Evolutionary conservation across 805 yeast species (phyloP).

Genomic region (Metschnikowia amazonensis): DNA sequence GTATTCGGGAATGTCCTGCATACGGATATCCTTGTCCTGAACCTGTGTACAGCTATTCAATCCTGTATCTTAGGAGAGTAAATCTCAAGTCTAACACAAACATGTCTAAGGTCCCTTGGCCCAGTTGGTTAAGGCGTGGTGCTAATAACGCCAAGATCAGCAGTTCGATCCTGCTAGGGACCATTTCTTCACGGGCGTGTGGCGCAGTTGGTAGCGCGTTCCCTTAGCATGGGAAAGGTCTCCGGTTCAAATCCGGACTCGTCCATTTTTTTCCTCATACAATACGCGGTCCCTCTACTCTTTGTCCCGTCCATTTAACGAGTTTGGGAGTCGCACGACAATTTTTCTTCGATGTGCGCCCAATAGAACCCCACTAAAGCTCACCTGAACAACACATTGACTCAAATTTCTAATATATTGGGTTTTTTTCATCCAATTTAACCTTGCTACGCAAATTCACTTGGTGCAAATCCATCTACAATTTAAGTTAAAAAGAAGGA

Average conservation of each 20-base stretch:
- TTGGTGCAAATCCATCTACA: not conserved
- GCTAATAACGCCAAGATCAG: conserved; percentile 64
- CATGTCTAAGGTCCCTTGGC: conserved; percentile 54
- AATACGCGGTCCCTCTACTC: too few relatives aligned
- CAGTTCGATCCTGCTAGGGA: conserved; percentile 89
- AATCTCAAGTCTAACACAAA: too few relatives aligned
- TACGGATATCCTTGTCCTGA: too few relatives aligned
- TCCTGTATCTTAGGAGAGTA: too few relatives aligned
- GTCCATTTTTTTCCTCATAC: conserved; percentile 44
- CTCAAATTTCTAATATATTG: not conserved
- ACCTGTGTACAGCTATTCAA: too few relatives aligned
- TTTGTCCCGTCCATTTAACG: too few relatives aligned
- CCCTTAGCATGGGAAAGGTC: conserved; percentile 79
- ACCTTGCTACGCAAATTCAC: not conserved
- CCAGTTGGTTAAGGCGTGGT: conserved; percentile 54
- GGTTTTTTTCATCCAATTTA: not conserved
- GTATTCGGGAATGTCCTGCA: too few relatives aligned
- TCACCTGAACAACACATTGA: not conserved
- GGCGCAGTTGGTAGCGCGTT: conserved; percentile 85
- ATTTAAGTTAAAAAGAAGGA: not conserved
- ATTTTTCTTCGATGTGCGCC: not conserved
- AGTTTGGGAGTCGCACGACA: not conserved
- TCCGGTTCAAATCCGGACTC: conserved; percentile 76
- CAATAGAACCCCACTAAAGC: not conserved
- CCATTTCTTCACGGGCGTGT: conserved; percentile 60